Evolutionary conservation across 2,329 filamentous ascomycete species (phyloP), one percentile per base, ranked within the genome.

Genomic region (Sporothrix dimorphospora): DNA sequence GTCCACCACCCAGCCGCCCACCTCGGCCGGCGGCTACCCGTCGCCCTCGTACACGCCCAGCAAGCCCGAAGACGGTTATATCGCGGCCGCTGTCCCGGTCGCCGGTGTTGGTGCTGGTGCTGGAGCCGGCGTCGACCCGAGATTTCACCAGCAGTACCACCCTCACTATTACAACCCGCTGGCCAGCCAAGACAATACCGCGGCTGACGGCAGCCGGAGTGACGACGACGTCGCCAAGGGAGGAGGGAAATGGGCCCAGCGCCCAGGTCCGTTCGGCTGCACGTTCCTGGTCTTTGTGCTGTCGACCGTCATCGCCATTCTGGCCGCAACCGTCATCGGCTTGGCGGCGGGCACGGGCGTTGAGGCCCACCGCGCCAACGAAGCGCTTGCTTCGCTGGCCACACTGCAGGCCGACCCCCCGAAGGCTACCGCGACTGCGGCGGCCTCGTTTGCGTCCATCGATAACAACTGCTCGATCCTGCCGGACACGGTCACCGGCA

Each of bases 291-390:
- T 85, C 2, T 81, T 85, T 49, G 72, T 82, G 30, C 79, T 86
- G 14, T 82, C 81, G 4, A 73, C 77, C 70, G 79, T 82, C 71
- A 81, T 85, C 72, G 82, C 80, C 6, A 47, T 83, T 14, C 74
- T 85, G 55, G 79, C 79, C 0, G 80, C 78, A 0, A 80, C 82
- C 1, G 83, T 84, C 14, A 81, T 85, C 69, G 83, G 83, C 1
- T 77, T 85, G 34, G 83, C 83, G 1, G 83, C 82, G 0, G 82
- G 83, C 3, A 83, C 82, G 1, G 84, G 83, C 6, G 77, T 85
- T 6, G 80, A 83, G 70, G 75, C 81, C 7, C 81, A 76, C 73
- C 79, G 82, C 63, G 82, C 83, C 6, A 83, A 78, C 69, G 74
- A 80, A 14, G 82, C 82, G 0, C 77, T 45, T 30, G 59, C 70